Base-by-base conservation (phyloP, 2,329 filamentous ascomycete genomes). In the Trichophyton benhamiae region DNA sequence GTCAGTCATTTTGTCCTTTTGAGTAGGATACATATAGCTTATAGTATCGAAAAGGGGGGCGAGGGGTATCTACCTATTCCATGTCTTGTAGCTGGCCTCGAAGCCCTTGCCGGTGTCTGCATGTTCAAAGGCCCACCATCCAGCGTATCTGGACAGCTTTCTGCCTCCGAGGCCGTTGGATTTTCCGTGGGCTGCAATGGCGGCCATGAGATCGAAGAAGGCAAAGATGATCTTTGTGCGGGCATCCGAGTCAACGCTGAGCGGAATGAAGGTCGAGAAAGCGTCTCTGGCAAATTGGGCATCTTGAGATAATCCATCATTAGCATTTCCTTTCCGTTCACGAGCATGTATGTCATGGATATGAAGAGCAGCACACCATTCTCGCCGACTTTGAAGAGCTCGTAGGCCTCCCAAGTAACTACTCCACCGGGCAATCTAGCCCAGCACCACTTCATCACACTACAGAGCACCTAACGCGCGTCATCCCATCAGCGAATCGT, bases 371-470 rank as follows among this genome's bases (percentile, higher is more conserved):
- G 25, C n/a, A 49, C 53, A 53, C 91, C 91, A 79, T 87, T 84
- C 77, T 99, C 94, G 71, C 94, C 94, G 66, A 95, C 87, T 70
- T 88, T 91, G 80, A 99, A 99, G 22, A 95, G 82, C 72, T 97
- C 91, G 71, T 99, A 99, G 48, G 90, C 90, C 70, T 96, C 91
- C 94, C 94, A 97, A 62, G 90, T 91, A 41, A 99, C 91, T 13
- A 99, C 86, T 69, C 94, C 94, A 63, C 91, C 90, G 48, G 87
- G 84, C 58, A 99, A 79, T 76, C 94, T 85, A 72, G 89, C 91
- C 94, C 94, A 99, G 75, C 92, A 97, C 94, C 94, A 99, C 79
- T 97, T 99, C 66, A 94, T 81, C 48, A 96, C 91, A 68, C 91
- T 94, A 66, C 91, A 91, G 60, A 99, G 83, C 61, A 95, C 91